phyloP scores from a whole-genome alignment of 2,329 filamentous ascomycete genomes.

The Monosporascus sp. region DNA sequence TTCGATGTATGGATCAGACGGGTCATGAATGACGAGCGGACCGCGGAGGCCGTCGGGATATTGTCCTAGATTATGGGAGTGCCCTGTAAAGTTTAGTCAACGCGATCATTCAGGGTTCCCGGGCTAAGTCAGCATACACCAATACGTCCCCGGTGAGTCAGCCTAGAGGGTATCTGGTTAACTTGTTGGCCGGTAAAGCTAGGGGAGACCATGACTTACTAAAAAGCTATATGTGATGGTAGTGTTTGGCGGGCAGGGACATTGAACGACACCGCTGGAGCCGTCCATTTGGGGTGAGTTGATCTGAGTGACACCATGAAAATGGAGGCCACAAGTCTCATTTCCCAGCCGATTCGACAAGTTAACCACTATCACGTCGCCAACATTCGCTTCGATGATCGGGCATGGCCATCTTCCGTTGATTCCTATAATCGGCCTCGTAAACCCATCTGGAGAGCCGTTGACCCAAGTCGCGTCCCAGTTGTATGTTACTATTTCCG shows the following conservation, averaged over 20 bases:
- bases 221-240: slow-evolving; percentile 55
- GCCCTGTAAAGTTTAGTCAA: slow-evolving; percentile 33
- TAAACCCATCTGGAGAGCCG: slow-evolving; percentile 55
- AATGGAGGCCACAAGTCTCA: slow-evolving; percentile 49
- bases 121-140: slow-evolving; percentile 32
- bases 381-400: slow-evolving; percentile 48
- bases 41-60: slow-evolving; percentile 65
- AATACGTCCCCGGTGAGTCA: slow-evolving; percentile 40
- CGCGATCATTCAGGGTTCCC: no score
- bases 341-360: slow-evolving; percentile 47
- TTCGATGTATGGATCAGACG: slow-evolving; percentile 45
- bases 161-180: slow-evolving; percentile 20
- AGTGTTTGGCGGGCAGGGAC: slow-evolving; percentile 46
- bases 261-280: slow-evolving; percentile 51
- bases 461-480: slow-evolving; percentile 60
- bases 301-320: slow-evolving; percentile 59
- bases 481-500: slow-evolving; percentile 47
- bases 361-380: slow-evolving; percentile 46
- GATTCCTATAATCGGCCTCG: slow-evolving; percentile 57
- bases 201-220: slow-evolving; percentile 26
- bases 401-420: slow-evolving; percentile 64
- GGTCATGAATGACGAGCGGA: slow-evolving; percentile 56
- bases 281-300: slow-evolving; percentile 58
- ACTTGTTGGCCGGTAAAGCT: background rate
- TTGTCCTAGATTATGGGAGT: slow-evolving; percentile 60